phyloP scores from a whole-genome alignment of 768 basidiomycete genomes.

The Mrakia frigida region DNA sequence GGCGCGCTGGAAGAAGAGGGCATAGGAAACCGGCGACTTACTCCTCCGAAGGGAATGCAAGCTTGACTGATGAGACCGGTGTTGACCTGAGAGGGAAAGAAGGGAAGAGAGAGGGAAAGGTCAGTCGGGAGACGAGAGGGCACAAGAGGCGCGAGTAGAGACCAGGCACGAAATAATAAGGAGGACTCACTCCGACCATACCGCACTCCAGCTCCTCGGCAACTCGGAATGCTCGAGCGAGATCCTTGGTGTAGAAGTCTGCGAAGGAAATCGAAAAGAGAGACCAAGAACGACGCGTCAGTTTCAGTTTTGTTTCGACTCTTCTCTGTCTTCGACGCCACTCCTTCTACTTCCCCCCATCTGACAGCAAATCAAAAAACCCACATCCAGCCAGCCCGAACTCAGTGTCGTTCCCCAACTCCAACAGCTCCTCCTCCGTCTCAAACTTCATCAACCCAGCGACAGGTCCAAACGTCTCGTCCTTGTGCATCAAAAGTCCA shows the following conservation, averaged over 20 bases:
- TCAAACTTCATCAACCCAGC: conserved; percentile 83
- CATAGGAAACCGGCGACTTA: conserved; percentile 46
- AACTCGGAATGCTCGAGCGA: conserved; percentile 87
- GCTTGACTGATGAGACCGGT: conserved; percentile 74
- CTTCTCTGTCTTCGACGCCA: not conserved
- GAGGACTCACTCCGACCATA: conserved; percentile 61
- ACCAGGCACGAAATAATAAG: not conserved
- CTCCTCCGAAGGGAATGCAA: conserved; percentile 78
- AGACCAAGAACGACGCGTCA: too few relatives aligned
- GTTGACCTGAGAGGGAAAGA: conserved; percentile 49
- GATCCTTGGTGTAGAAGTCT: conserved; percentile 84
- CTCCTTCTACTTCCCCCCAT: not conserved
- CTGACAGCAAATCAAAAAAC: not conserved
- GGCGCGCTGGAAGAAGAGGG: not conserved
- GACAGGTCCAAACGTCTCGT: conserved; percentile 92
- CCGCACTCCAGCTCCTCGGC: conserved; percentile 92
- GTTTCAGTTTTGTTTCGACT: not conserved
- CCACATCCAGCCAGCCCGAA: conserved; percentile 73
- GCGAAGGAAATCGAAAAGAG: not conserved
- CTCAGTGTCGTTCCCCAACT: conserved; percentile 72
- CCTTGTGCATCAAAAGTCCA: conserved; percentile 53
- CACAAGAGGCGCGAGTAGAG: not conserved
- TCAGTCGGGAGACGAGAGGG: not conserved
- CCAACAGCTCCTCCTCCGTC: conserved; percentile 87
- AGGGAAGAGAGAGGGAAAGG: conserved; percentile 14